phyloP scores from a whole-genome alignment of 805 yeast genomes.

The Lachancea nothofagi region DNA sequence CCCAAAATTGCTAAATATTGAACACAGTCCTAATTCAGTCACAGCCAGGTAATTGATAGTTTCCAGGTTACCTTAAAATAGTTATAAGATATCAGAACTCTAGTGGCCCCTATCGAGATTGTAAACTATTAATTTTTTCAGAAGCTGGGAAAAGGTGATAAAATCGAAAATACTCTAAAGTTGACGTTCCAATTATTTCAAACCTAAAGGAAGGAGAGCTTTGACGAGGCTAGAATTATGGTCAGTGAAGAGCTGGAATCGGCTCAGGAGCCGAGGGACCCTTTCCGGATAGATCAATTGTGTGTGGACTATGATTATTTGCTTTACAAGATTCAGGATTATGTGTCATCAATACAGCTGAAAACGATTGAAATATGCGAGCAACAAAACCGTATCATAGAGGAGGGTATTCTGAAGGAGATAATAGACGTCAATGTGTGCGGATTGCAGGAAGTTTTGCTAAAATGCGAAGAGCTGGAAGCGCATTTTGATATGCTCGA shows the following conservation, averaged over 20 bases:
- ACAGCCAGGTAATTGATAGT: too few species aligned
- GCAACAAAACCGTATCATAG: slow-evolving; percentile 24
- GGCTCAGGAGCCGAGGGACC: slow-evolving; percentile 37
- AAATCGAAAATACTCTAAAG: background rate
- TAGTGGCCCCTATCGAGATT: background rate
- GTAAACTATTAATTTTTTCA: background rate
- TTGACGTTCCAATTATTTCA: background rate
- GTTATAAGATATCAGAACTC: background rate
- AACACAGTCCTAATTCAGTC: too few species aligned
- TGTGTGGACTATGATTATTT: slow-evolving; percentile 62
- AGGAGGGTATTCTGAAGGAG: slow-evolving; percentile 22
- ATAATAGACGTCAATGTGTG: slow-evolving; percentile 39
- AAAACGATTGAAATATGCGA: slow-evolving; percentile 32
- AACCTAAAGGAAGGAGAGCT: too few species aligned
- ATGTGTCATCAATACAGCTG: slow-evolving; percentile 44
- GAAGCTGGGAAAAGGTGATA: background rate
- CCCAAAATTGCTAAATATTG: too few species aligned
- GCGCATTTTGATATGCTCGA: slow-evolving; percentile 47
- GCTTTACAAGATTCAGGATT: slow-evolving; percentile 55
- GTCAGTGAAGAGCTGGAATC: background rate
- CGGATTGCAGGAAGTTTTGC: slow-evolving; percentile 37
- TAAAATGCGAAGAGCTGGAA: slow-evolving; percentile 47
- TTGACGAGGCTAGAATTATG: background rate
- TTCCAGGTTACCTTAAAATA: too few species aligned
- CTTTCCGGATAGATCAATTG: slow-evolving; percentile 53